phyloP scores from a whole-genome alignment of 257 asterid species.

The Cruciata laevipes region DNA sequence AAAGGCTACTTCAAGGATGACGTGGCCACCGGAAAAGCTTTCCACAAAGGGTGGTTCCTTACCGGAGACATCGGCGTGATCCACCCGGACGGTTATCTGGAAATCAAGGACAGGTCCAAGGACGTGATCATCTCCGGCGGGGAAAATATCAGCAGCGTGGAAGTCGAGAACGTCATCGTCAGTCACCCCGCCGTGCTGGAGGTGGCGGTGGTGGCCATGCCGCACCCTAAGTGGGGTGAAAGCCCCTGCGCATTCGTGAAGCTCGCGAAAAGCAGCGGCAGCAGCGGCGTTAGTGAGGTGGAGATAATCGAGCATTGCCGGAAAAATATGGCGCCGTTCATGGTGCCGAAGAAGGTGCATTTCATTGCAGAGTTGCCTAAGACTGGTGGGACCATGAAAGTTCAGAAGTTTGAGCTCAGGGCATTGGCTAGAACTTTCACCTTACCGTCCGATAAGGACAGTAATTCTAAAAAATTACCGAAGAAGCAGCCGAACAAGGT shows the following conservation, averaged over 20 bases:
- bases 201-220: conserved; percentile 95
- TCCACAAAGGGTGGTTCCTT: conserved; percentile 59
- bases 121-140: conserved; percentile 93
- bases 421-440: conserved; percentile 42
- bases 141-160: conserved; percentile 83
- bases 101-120: conserved; percentile 76
- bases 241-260: conserved; percentile 41
- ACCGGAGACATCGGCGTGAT: conserved; percentile 86
- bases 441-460: conserved; percentile 9
- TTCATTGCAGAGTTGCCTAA: conserved; percentile 64
- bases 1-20: conserved; percentile 72
- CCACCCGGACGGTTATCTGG: conserved; percentile 77
- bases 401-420: conserved; percentile 59
- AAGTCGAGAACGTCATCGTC: conserved; percentile 59
- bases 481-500: conserved; percentile 13
- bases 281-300: conserved; percentile 21
- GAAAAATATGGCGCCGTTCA: conserved; percentile 48
- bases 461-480: not conserved
- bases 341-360: conserved; percentile 71
- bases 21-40: conserved; percentile 40
- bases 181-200: conserved; percentile 49
- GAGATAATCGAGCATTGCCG: conserved; percentile 57
- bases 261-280: not conserved
- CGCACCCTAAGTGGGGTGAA: conserved; percentile 76
- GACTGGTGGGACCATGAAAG: conserved; percentile 57